Evolutionary conservation across 2,329 filamentous ascomycete species (phyloP), one percentile per base, ranked within the genome.

Genomic region (Hypoxylon sp.): DNA sequence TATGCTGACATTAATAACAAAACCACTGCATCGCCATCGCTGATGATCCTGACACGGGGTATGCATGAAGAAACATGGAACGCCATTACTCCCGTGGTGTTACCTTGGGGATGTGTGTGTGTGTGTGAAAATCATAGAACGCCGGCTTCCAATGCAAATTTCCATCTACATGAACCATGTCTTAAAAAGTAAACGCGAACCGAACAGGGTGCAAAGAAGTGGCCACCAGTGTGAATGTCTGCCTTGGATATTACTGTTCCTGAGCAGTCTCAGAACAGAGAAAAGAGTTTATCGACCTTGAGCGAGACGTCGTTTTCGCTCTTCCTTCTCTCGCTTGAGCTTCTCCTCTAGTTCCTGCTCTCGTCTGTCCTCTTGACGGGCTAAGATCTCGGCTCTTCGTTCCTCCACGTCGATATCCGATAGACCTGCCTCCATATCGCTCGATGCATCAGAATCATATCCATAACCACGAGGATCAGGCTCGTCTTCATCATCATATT

Each of bases 381-480:
- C 92, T 61, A 86, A 83, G 31, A 82, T 80, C 66, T 90, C 86
- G 1, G 92, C 91, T 55, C 82, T 77, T 51, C 84, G 82, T 77
- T 95, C 92, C 78, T 95, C 92, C 37, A 86, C 82, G 68, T 94
- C 91, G 58, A 95, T 88, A 73, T 94, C 92, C 67, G 90, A 90
- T 40, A 91, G 78, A 35, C 91, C 91, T 1, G 91, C 92, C 78
- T 94, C 92, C 91, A 94, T 94, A 74, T 93, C 92, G 5, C 91
- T 93, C 4, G 90, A 92, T 5, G 78, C 88, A 61, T 91, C 91
- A 0, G 89, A 90, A 2, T 83, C 86, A 70, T 92, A 91, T 53
- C 83, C 84, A 68, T 87, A 85, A 5, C 81, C 80, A 11, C 71
- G 78, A 3, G 71, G 74, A 33, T 75, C 74, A 1, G 77, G 79